Percentiles rank a stretch among this genome's conserved stretches.
Evolutionary conservation across 441 rosid species (phyloP).

Genomic region (Breynia disticha): DNA sequence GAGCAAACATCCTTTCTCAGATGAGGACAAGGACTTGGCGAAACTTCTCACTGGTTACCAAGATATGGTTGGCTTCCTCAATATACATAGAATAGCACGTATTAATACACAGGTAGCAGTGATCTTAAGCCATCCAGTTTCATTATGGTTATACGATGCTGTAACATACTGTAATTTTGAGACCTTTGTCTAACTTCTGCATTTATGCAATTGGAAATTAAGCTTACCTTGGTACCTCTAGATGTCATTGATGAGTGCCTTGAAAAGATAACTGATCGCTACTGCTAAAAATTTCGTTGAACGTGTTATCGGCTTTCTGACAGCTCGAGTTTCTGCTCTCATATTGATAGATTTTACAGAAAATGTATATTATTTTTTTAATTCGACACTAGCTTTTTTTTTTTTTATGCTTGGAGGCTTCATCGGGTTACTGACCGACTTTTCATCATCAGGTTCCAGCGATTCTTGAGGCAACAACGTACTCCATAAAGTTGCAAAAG

Average conservation of each 20-base stretch:
- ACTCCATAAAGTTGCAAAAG: constrained; percentile 75
- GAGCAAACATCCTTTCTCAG: constrained; percentile 26
- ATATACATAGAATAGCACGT: constrained; percentile 67
- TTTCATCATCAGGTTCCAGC: constrained; percentile 57
- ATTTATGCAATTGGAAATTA: not conserved
- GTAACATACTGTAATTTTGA: not conserved
- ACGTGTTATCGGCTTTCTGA: too few relatives aligned
- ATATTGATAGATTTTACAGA: too few relatives aligned
- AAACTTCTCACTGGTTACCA: constrained; percentile 82
- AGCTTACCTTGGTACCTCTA: not conserved
- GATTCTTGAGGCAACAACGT: constrained; percentile 77
- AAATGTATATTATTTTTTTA: too few relatives aligned
- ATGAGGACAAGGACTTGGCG: constrained; percentile 82
- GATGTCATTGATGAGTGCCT: too few relatives aligned
- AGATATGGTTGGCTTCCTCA: constrained; percentile 88
- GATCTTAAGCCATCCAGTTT: not conserved
- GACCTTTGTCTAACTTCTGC: not conserved
- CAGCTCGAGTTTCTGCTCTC: too few relatives aligned
- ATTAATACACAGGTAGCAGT: constrained; percentile 66
- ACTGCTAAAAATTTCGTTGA: too few relatives aligned
- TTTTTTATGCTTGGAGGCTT: too few relatives aligned
- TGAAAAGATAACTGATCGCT: too few relatives aligned
- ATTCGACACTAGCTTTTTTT: not conserved
- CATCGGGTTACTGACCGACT: not conserved
- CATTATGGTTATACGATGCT: constrained; percentile 1